Conservation (phyloP, 176 grass and related monocot species). For the Rhipidocladum racemiflorum region DNA sequence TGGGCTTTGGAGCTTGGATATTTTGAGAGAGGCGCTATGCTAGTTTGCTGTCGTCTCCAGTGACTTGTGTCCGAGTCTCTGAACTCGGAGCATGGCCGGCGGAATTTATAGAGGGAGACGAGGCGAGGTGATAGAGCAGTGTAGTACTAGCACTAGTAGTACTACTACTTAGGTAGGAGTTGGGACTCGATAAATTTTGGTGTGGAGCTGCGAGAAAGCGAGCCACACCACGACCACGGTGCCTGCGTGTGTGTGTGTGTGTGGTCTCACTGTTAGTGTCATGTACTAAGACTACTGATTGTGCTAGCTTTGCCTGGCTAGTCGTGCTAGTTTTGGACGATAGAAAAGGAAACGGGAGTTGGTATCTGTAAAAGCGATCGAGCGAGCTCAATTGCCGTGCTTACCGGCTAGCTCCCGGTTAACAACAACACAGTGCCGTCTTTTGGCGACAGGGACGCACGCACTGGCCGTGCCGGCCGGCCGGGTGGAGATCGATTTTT, state of each 20-base stretch:
- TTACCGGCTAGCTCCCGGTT: not conserved
- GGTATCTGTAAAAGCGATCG: not conserved
- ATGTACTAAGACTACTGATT: not conserved
- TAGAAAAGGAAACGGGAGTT: not conserved
- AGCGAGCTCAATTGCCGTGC: not conserved
- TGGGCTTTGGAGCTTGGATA: conserved; percentile 8
- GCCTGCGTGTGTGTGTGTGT: not conserved
- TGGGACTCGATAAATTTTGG: not conserved
- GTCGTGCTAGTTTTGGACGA: conserved; percentile 12
- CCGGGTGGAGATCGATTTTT: not conserved
- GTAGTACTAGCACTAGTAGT: not conserved
- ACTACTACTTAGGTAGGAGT: not conserved
- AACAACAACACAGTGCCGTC: not conserved
- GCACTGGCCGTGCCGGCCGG: not conserved
- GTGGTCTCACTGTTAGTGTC: not conserved
- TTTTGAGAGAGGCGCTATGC: conserved; percentile 12
- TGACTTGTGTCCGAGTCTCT: conserved; percentile 29
- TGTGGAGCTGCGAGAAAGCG: conserved; percentile 7
- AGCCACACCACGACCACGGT: not conserved
- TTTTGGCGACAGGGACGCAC: conserved; percentile 32
- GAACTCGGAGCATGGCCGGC: conserved; percentile 5
- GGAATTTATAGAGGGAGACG: conserved; percentile 37
- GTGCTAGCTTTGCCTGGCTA: not conserved
- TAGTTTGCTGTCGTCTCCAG: not conserved
- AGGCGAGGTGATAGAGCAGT: not conserved